Base-by-base conservation (phyloP, 169 alveolate species). In the Perkinsus chesapeaki region DNA sequence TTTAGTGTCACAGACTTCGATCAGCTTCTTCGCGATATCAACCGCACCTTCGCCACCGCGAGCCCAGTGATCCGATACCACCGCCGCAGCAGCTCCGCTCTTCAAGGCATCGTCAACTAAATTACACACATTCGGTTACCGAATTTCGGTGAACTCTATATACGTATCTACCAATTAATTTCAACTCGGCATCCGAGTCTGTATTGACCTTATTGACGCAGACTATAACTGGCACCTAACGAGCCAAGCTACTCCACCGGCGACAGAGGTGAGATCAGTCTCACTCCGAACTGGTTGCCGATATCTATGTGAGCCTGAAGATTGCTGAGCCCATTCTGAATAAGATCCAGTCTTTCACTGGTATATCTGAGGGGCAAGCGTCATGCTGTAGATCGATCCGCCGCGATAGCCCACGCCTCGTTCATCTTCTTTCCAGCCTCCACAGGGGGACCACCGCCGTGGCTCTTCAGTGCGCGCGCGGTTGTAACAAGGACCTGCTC, bases 11-110 rank as follows among this genome's bases (percentile, higher is more conserved):
- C 91, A 36, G 39, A 73, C 91, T 20, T 37, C 92, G 39, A 3
- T 39, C 0, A 91, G 72, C 38, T 39, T 39, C 48, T 39, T 38
- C 34, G 92, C 48, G 31, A 91, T 39, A 0, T 31, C 92, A 39
- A 91, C 92, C 10, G 92, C 92, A 3, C 92, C 92, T 37, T 91
- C 48, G 72, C 92, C 92, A 31, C 92, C 92, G 38, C 60, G 39
- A 3, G 92, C 39, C 92, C 92, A 91, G 73, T 91, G 93, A 5
- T 39, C 39, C 93, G 39, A 91, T 20, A 91, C 93, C 9, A 91
- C 43, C 1, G 48, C 48, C 19, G 43, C 92, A 10, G 48, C 43
- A 9, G 92, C 92, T 5, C 48, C 39, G 43, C n/a, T 20, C 23
- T 34, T 60, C 39, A 34, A 38, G 39, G 73, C 93, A 36, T 39